Percentiles rank a stretch among this genome's conserved stretches.
Conservation (phyloP, 2,329 filamentous ascomycete species). For the Grosmannia clavigera region DNA sequence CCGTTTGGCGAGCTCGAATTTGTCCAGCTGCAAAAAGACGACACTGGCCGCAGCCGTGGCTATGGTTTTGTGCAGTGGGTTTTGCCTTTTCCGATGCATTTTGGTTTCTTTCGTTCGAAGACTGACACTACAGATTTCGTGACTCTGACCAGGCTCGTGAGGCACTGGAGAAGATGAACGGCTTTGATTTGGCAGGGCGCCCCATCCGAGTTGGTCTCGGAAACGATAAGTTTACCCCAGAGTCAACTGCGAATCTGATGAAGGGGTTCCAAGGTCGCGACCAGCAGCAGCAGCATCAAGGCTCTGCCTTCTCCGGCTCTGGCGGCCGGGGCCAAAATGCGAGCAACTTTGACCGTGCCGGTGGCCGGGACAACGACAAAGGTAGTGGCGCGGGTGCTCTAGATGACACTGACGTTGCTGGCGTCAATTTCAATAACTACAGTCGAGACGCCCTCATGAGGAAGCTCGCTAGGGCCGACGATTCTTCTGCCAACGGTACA, state of each 20-base stretch:
- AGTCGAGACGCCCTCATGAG: constrained; percentile 97
- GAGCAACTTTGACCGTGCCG: constrained; percentile 73
- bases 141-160: constrained; percentile 86
- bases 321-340: constrained; percentile 56
- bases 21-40: constrained; percentile 94
- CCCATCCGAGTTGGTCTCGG: constrained; percentile 97
- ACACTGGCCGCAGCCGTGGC: constrained; percentile 76
- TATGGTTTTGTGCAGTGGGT: constrained; percentile 98
- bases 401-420: constrained; percentile 93
- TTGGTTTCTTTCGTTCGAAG: constrained; percentile 42
- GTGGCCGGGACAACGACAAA: constrained; percentile 81
- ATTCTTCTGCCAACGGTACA: constrained; percentile 29
- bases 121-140: constrained; percentile 51
- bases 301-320: constrained; percentile 81
- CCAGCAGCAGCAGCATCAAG: constrained; percentile 59
- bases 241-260: constrained; percentile 84
- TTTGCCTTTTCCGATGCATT: constrained; percentile 38
- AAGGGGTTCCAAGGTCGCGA: constrained; percentile 82
- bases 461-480: constrained; percentile 93
- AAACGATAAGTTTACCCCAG: constrained; percentile 99
- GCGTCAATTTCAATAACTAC: constrained; percentile 99
- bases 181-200: constrained; percentile 93
- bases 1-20: constrained; percentile 97
- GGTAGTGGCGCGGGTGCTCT: constrained; percentile 83
- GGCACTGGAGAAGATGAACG: constrained; percentile 97